Evolutionary conservation across 1,284 basidiomycete genomes (phyloP), one percentile per base, ranked within the genome.

Genomic region (Rhodotorula sp.): DNA sequence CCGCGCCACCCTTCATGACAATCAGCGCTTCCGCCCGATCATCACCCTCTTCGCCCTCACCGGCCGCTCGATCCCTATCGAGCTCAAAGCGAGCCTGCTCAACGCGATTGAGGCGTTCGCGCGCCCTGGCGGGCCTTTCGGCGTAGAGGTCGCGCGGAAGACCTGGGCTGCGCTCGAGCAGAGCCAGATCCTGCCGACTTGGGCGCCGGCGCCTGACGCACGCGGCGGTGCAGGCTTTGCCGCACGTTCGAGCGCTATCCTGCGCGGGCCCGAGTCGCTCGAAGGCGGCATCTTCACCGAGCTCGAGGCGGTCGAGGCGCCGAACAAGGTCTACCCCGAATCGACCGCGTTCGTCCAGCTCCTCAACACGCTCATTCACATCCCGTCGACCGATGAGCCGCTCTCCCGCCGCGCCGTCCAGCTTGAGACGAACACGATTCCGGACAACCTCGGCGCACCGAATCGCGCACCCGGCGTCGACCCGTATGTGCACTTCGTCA

Each of bases 321-420:
- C 87, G 8, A 87, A 90, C 78, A 87, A 88, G 79, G 80, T 89
- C 63, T 98, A 94, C 80, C 93, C 93, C 0, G 87, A 91, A 9
- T 95, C 93, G 0, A 89, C 92, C 17, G 90, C 92, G 0, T 96
- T 97, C 83, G 83, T 97, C 66, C 87, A 87, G 71, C 87, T 98
- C 67, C 87, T 99, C 67, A 87, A 87, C 68, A 89, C 90, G 1
- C 85, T 98, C 64, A 85, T 81, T 46, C 91, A 92, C 81, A 88
- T 90, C 7, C 86, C 89, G 49, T 54, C 76, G 0, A 80, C 86
- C 86, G 56, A 83, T 89, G 9, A 85, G 87, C 0, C 64, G 16
- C 45, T 68, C 21, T 34, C 34, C 34, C 72, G 66, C 13, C 87
- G 87, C 64, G 85, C 87, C 41, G 64, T 76, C 14, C 81, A 90